Conservation (phyloP, 2,329 filamentous ascomycete species). For the Alternaria sp. region DNA sequence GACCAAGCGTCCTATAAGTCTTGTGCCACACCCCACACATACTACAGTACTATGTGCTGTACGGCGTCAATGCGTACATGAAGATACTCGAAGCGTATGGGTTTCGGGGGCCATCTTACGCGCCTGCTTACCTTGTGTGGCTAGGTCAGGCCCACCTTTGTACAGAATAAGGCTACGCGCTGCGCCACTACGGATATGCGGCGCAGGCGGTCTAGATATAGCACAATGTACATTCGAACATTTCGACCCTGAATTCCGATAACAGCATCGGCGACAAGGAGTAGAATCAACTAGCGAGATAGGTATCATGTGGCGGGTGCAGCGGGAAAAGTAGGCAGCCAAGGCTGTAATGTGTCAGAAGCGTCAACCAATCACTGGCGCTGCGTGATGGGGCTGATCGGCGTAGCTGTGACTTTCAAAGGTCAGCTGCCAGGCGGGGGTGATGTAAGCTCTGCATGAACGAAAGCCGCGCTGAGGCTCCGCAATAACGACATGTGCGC, state of each 20-base stretch:
- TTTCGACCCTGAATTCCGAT: neutral
- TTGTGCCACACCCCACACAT: constrained; percentile 11
- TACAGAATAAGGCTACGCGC: constrained; percentile 17
- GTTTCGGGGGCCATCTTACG: constrained; percentile 23
- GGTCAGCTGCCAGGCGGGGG: constrained; percentile 26
- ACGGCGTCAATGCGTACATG: constrained; percentile 20
- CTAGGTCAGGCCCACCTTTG: constrained; percentile 14
- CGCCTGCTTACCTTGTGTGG: constrained; percentile 17
- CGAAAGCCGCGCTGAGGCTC: constrained; percentile 25
- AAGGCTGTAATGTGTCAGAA: constrained; percentile 1
- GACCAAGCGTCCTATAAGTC: constrained; percentile 15
- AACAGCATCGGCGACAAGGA: neutral
- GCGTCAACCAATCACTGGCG: constrained; percentile 7
- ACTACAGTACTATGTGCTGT: constrained; percentile 19
- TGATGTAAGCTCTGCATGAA: constrained; percentile 25
- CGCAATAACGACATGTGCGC: constrained; percentile 15
- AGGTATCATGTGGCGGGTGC: neutral
- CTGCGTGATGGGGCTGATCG: constrained; percentile 17
- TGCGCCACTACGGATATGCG: constrained; percentile 33
- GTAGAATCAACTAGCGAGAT: neutral
- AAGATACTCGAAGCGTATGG: constrained; percentile 2
- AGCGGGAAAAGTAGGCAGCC: constrained; percentile 2
- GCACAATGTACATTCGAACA: constrained; percentile 6
- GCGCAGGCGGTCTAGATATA: constrained; percentile 20
- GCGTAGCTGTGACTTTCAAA: constrained; percentile 13